Conservation (phyloP, 2,329 filamentous ascomycete genomes). For the Trichophaea hybrida region DNA sequence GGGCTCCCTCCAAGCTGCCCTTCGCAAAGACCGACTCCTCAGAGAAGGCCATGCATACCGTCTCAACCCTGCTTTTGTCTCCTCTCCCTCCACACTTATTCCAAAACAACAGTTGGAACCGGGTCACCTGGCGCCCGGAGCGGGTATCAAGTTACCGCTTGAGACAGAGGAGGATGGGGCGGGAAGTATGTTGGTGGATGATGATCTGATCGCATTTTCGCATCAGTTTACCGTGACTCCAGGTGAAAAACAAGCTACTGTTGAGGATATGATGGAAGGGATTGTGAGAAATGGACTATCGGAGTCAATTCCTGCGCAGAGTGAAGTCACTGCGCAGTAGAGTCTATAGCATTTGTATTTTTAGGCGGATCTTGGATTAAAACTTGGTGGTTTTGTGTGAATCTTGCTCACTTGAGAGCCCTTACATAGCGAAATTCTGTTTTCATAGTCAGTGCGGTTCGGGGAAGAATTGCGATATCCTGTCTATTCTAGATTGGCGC, state of each 20-base stretch:
- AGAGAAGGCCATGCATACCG: constrained; percentile 21
- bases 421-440: no score
- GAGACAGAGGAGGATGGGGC: constrained; percentile 17
- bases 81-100: background rate
- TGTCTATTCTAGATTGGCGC: no score
- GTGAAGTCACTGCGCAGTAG: no score
- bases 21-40: constrained; percentile 18
- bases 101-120: constrained; percentile 7
- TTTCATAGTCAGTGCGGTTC: no score
- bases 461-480: no score
- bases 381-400: no score
- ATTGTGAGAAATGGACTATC: background rate
- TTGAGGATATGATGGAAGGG: background rate
- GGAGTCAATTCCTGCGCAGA: no score
- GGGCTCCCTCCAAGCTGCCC: constrained; percentile 15
- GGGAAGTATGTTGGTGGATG: constrained; percentile 12
- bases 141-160: constrained; percentile 18
- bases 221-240: background rate
- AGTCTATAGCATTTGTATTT: no score
- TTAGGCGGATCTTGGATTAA: no score
- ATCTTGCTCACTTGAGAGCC: no score
- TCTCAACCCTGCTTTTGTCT: constrained; percentile 15
- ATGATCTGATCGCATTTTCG: constrained; percentile 17
- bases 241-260: background rate
- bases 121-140: constrained; percentile 13